These are phyloP conservation scores for Escovopsis weberi DNA, from an alignment of 2,329 filamentous ascomycete genomes.

Conservation along the genomic window DNA sequence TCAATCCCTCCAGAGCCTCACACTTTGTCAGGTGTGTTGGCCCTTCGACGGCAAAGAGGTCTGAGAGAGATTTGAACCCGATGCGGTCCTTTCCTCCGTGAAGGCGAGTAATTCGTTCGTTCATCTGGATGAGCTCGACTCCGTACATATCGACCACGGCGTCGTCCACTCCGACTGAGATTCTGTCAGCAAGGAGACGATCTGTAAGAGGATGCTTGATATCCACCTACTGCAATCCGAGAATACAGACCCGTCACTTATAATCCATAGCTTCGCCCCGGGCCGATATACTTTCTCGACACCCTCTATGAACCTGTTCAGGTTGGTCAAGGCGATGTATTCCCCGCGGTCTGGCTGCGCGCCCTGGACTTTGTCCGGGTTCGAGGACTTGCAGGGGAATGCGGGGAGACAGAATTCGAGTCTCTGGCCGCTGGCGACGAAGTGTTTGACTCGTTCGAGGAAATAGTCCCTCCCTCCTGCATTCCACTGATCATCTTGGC, in stretches of 20 bases:
- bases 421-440: conserved; percentile 8
- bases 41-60: conserved; percentile 14
- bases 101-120: conserved; percentile 12
- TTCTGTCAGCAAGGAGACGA: too few relatives aligned
- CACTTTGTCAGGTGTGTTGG: too few relatives aligned
- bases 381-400: conserved; percentile 26
- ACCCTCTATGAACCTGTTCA: conserved; percentile 15
- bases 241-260: conserved; percentile 27
- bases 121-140: conserved; percentile 22
- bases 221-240: conserved; percentile 23
- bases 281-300: conserved; percentile 18
- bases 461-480: conserved; percentile 10
- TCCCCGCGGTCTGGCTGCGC: conserved; percentile 20
- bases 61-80: conserved; percentile 15
- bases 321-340: conserved; percentile 16
- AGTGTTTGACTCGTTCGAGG: conserved; percentile 9
- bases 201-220: too few relatives aligned
- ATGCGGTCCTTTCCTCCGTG: conserved; percentile 12
- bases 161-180: conserved; percentile 27
- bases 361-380: conserved; percentile 18
- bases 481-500: conserved; percentile 11
- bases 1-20: conserved; percentile 19
- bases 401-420: conserved; percentile 21
- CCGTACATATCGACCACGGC: conserved; percentile 25
- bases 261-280: conserved; percentile 21